Evolutionary conservation across 2,329 filamentous ascomycete species (phyloP), one percentile per base, ranked within the genome.

Genomic region (Fusarium agapanthi): DNA sequence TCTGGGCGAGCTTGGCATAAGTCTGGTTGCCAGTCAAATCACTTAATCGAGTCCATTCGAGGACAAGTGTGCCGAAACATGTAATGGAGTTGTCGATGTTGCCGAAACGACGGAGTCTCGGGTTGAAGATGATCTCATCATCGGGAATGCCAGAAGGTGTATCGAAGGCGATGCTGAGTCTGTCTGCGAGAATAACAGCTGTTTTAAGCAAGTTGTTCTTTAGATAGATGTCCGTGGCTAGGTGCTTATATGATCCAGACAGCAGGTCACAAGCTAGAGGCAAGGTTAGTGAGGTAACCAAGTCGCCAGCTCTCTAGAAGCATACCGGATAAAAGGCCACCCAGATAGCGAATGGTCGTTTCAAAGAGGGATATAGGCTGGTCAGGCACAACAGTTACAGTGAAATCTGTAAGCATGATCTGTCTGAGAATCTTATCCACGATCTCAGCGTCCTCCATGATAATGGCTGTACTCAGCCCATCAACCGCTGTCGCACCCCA

Each of bases 401-500:
- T 65, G 34, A 75, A 75, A 4, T 75, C 72, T 0, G 70, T 75
- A 6, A 24, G 26, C 20, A 62, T 58, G 37, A 75, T 69, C 14
- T 75, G 72, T 14, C 48, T 37, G 0, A 75, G 32, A 14, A 75
- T 75, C 26, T 72, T 75, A 20, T 65, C 30, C n/a, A 75, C 73
- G 11, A 67, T 69, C 13, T 50, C 55, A 7, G 11, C 30, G 12
- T 75, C 67, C 11, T 71, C 59, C 73, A 75, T 75, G 5, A 75
- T 45, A 8, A 75, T 75, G 7, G 73, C 73, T 0, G 73, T 75
- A 38, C 73, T 75, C 24, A 75, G 15, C 2, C 64, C 72, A 54
- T 75, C 73, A 3, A 75, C 70, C 3, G 73, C 73, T 3, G 73
- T 75, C 7, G 72, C 73, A 4, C 73, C 73, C 73, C 73, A 75